Base-by-base conservation (phyloP, 192 early-diverging fungal species). In the Physocladia obscura region DNA sequence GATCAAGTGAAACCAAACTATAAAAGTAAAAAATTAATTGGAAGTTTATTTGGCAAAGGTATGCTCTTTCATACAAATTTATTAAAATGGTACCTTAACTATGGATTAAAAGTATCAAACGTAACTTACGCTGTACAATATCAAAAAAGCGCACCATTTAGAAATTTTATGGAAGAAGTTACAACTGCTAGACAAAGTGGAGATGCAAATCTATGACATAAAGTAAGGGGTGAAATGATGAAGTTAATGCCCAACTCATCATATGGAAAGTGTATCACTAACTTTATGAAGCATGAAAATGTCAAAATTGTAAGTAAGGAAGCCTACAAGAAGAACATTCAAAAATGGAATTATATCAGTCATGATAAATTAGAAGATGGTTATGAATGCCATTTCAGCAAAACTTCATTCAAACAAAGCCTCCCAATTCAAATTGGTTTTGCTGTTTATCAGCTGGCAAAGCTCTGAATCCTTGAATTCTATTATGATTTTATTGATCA, bases 401-500 rank as follows among this genome's bases (percentile, higher is more conserved):
- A 56, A 56, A n/a, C 15, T 56, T 21, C 54, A 21, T 56, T 30
- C 0, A 56, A 56, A 0, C 1, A 40, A 1, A 61, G 1, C 39
- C 58, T 61, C n/a, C 58, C 58, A 61, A 44, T 61, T 35, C 58
- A 61, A 1, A 35, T 48, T 61, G 32, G 58, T 60, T 60, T 60
- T 60, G 58, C 58, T 60, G 58, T 60, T 44, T 60, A 60, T 47
- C 58, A 60, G 38, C 58, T 60, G 38, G 58, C 58, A 34, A 60
- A 60, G 38, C 58, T 60, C 19, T 11, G 32, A 60, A 60, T 47
- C 31, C 34, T 60, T n/a, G 34, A 60, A 44, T 60, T 38, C 29
- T 38, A 60, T 44, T 60, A 60, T 60, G 58, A 60, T 35, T 60
- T 34, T 60, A 60, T 60, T 60, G n/a, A n/a, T n/a, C n/a, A 56